These are phyloP conservation scores for Yamadazyma akitaensis DNA, from an alignment of 805 yeast genomes.

Conservation along the genomic window DNA sequence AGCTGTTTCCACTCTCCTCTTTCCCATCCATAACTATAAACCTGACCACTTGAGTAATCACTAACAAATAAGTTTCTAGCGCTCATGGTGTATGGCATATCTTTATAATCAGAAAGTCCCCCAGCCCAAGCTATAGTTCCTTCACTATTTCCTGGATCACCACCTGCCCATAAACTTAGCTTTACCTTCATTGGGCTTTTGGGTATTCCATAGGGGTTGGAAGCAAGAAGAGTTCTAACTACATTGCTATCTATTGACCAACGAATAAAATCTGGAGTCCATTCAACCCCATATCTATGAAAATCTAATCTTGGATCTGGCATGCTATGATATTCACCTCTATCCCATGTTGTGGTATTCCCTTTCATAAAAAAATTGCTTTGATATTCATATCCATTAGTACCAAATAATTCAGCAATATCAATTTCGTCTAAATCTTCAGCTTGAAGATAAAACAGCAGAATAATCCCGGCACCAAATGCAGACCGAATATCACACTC, in stretches of 20 bases:
- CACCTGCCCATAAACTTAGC: conserved; percentile 43
- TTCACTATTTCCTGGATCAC: conserved; percentile 27
- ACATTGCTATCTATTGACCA: conserved; percentile 30
- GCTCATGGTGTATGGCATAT: conserved; percentile 32
- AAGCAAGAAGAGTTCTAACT: conserved; percentile 21
- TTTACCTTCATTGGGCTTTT: conserved; percentile 34
- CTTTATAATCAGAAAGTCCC: conserved; percentile 29
- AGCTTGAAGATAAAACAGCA: conserved; percentile 39
- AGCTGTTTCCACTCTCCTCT: conserved; percentile 5
- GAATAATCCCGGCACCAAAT: conserved; percentile 34
- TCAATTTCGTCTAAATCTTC: conserved; percentile 44
- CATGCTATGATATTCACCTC: conserved; percentile 32
- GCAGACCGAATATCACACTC: conserved; percentile 34
- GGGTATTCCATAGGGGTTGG: conserved; percentile 30
- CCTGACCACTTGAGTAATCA: conserved; percentile 29
- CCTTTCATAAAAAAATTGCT: conserved; percentile 41
- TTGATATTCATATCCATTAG: conserved; percentile 28
- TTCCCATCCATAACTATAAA: conserved; percentile 27
- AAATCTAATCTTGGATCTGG: conserved; percentile 24
- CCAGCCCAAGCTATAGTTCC: conserved; percentile 45
- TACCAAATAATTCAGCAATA: conserved; percentile 38
- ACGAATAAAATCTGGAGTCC: conserved; percentile 30
- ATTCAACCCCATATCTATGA: conserved; percentile 32
- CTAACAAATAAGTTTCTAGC: conserved; percentile 20
- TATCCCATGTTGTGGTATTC: conserved; percentile 29